Evolutionary conservation across 139 green algal species (phyloP), one percentile per base, ranked within the genome.

Genomic region (Auxenochlorella pyrenoidosa): DNA sequence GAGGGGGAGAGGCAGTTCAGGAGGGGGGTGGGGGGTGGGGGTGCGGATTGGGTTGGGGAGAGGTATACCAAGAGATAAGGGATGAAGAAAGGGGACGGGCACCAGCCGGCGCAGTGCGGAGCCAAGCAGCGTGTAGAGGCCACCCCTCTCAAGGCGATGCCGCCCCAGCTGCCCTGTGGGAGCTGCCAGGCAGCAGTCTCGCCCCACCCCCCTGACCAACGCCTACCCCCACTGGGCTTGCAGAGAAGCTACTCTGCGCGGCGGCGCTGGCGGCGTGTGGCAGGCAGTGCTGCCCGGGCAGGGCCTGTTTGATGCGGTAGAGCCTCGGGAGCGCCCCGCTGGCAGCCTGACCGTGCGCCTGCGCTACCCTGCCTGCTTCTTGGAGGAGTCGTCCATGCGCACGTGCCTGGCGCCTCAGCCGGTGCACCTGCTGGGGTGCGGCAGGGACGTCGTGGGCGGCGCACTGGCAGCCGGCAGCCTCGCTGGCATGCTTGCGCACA

Each of bases 221-320:
- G n/a, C n/a, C n/a, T n/a, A n/a, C 60, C 30, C 5, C 13, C 54
- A 10, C n/a, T 60, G 22, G 10, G 18, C 18, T 3, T 70, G 70
- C 80, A 85, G 80, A 40, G 60, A 75, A 40, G 80, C 80, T 12
- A 34, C 63, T 2, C 60, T 34, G 36, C 75, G 59, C 22, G 77
- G 85, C 26, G 85, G 89, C 36, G 63, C 65, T 4, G 89, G 89
- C 70, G 89, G 85, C 58, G 54, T 85, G 60, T 90, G 85, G 89
- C 71, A 75, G 36, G 41, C 30, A 12, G 32, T 72, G 47, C 36
- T 92, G 36, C 63, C 51, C 30, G 79, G 71, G 26, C 85, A 88
- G 51, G 89, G 89, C 8, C 80, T 92, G 32, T 88, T 73, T 70
- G 89, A 92, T 63, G 79, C 80, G 60, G 80, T 26, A 26, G 79